Conservation (phyloP, 1,284 basidiomycete genomes). For the Pholiota adiposa region DNA sequence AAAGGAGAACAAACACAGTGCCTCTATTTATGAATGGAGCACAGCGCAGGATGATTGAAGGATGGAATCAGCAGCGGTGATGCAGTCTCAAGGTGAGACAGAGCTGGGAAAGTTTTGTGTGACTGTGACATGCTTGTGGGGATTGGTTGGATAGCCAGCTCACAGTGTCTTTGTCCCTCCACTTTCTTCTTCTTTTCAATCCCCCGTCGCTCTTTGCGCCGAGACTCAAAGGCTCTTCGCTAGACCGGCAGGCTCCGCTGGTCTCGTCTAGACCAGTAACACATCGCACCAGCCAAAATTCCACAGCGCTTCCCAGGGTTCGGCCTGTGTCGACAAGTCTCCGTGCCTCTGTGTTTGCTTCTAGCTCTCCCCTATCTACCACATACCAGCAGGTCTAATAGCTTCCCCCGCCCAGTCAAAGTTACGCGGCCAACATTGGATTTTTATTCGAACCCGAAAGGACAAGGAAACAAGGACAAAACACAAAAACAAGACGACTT, state of each 20-base stretch:
- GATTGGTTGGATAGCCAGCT: slow-evolving; percentile 6
- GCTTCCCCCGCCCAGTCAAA: slow-evolving; percentile 5
- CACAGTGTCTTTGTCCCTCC: slow-evolving; percentile 1
- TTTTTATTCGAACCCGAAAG: not conserved
- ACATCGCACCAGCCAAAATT: slow-evolving; percentile 26
- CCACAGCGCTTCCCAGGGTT: slow-evolving; percentile 7
- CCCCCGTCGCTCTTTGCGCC: slow-evolving; percentile 17
- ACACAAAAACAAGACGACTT: not conserved
- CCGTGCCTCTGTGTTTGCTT: slow-evolving; percentile 41
- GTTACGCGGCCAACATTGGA: slow-evolving; percentile 8
- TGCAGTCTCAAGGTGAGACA: slow-evolving; percentile 11
- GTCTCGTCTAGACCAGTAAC: slow-evolving; percentile 77
- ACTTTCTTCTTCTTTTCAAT: slow-evolving; percentile 12
- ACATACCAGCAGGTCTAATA: slow-evolving; percentile 21
- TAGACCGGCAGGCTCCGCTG: slow-evolving; percentile 91
- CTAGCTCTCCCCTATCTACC: slow-evolving; percentile 40
- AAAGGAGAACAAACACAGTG: not conserved
- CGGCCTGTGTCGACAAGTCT: slow-evolving; percentile 14
- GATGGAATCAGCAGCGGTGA: slow-evolving; percentile 7
- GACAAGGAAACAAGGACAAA: slow-evolving; percentile 5
- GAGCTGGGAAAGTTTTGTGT: slow-evolving; percentile 6
- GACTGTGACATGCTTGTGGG: slow-evolving; percentile 2
- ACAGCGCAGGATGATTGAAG: not conserved
- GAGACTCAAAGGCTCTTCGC: slow-evolving; percentile 32
- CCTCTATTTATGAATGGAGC: not conserved